phyloP scores from a whole-genome alignment of 1,284 basidiomycete species.

The Heterobasidion parviporum region DNA sequence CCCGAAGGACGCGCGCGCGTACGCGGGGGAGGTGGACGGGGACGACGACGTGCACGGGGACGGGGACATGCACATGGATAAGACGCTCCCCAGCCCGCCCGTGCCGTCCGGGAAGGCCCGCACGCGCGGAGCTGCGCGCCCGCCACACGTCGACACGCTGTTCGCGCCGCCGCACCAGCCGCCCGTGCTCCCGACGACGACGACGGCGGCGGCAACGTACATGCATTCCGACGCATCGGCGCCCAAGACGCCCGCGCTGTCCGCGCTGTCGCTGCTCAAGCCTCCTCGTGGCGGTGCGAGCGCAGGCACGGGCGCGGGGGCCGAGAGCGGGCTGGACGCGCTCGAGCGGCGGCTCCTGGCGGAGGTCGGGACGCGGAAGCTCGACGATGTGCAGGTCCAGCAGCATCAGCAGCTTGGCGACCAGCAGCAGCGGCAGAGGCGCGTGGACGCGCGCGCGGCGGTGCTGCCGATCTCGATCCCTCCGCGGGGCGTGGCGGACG shows the following conservation, averaged over 20 bases:
- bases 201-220: slow-evolving; percentile 14
- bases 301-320: not conserved
- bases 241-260: slow-evolving; percentile 45
- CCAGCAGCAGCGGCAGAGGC: slow-evolving; percentile 9
- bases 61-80: slow-evolving; percentile 28
- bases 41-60: not conserved
- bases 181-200: not conserved
- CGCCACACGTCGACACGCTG: slow-evolving; percentile 22
- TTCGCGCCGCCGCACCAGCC: slow-evolving; percentile 14
- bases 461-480: slow-evolving; percentile 40
- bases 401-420: not conserved
- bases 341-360: slow-evolving; percentile 52
- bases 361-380: slow-evolving; percentile 60
- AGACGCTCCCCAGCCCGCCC: slow-evolving; percentile 53
- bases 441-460: slow-evolving; percentile 38
- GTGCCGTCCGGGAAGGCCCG: slow-evolving; percentile 32
- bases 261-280: slow-evolving; percentile 35
- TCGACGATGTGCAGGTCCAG: slow-evolving; percentile 16
- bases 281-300: slow-evolving; percentile 16
- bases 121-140: slow-evolving; percentile 12
- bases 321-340: slow-evolving; percentile 47
- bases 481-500: slow-evolving; percentile 2
- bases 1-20: not conserved
- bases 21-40: no score
- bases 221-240: not conserved